Conservation (phyloP, 768 basidiomycete genomes). For the Lentinula sp. region DNA sequence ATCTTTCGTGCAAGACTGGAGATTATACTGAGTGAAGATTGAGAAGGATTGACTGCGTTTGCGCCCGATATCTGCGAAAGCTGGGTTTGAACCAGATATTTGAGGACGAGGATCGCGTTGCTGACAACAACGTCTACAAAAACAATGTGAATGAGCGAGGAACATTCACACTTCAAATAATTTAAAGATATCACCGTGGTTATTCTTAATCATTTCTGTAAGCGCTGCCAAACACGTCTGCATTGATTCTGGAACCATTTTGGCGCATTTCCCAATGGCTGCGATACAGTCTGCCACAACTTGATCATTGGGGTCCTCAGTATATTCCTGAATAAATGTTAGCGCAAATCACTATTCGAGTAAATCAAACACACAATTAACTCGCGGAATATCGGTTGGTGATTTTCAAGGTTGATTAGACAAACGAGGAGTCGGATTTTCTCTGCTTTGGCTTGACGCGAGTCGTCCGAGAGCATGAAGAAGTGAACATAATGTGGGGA, state of each 20-base stretch:
- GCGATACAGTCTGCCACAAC: constrained; percentile 70
- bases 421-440: constrained; percentile 74
- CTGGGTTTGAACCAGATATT: constrained; percentile 66
- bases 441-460: constrained; percentile 56
- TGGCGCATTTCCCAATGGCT: constrained; percentile 75
- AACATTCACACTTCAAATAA: not conserved
- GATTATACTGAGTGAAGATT: constrained; percentile 61
- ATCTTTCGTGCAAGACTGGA: constrained; percentile 70
- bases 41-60: constrained; percentile 19
- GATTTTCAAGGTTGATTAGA: constrained; percentile 61
- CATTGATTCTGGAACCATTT: constrained; percentile 58
- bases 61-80: constrained; percentile 16
- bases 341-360: not conserved
- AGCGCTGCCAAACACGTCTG: constrained; percentile 71
- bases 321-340: constrained; percentile 54
- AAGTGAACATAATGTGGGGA: constrained; percentile 58
- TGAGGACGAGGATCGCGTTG: constrained; percentile 79
- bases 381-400: constrained; percentile 69
- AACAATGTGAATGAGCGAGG: not conserved
- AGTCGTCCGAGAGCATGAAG: constrained; percentile 64
- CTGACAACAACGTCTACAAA: constrained; percentile 66
- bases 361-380: constrained; percentile 57
- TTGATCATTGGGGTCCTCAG: constrained; percentile 68
- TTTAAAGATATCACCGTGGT: constrained; percentile 46
- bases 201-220: constrained; percentile 74